Conservation (phyloP, 1,139 yeast species). For the Arxiozyma slooffiae region DNA sequence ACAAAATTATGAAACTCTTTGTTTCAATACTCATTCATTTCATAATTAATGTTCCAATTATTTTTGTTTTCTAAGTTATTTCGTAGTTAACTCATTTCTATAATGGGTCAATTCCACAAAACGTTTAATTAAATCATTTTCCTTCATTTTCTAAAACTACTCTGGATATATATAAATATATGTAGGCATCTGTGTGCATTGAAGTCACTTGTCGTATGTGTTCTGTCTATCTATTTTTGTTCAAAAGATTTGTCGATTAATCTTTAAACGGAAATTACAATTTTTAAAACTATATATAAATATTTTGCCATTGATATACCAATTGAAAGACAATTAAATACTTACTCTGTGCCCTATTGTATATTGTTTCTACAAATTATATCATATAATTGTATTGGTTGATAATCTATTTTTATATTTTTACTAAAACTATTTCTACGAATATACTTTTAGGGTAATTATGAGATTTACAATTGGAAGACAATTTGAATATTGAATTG, state of each 20-base stretch:
- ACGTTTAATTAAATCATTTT: conserved; percentile 8
- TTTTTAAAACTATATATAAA: no score
- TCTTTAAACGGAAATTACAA: no score
- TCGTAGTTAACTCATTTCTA: conserved; percentile 14
- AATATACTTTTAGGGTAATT: neutral
- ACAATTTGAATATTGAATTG: conserved; percentile 6
- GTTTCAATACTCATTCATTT: conserved; percentile 28
- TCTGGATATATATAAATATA: no score
- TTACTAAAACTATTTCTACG: neutral
- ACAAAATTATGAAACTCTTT: conserved; percentile 19
- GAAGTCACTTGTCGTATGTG: no score
- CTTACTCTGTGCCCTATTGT: no score
- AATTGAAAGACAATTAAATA: no score
- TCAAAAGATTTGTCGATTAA: no score
- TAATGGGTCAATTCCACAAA: conserved; percentile 21
- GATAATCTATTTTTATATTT: neutral
- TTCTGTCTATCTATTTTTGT: no score
- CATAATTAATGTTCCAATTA: conserved; percentile 26
- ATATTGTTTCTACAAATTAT: no score
- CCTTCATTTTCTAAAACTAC: conserved; percentile 5
- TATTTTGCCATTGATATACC: no score
- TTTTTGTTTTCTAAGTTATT: conserved; percentile 21
- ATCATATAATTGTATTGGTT: no score
- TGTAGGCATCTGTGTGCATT: no score
- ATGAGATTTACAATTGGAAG: conserved; percentile 2